These are phyloP conservation scores for Prunus mira DNA, from an alignment of 306 rosid species.

Conservation along the genomic window DNA sequence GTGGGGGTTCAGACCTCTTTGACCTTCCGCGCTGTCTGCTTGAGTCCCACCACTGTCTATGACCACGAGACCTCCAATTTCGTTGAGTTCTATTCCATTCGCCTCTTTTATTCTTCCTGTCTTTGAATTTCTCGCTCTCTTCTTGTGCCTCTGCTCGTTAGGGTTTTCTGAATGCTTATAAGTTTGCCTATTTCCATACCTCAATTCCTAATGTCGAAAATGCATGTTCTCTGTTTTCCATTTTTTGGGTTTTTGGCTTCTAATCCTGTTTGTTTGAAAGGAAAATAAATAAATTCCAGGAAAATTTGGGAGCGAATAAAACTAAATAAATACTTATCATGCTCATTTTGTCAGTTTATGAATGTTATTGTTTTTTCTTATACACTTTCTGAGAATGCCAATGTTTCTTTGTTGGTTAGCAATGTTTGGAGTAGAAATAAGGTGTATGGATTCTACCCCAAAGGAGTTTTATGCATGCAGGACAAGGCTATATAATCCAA, in stretches of 20 bases:
- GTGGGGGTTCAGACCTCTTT: constrained; percentile 32
- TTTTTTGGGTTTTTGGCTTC: neutral
- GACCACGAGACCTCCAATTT: constrained; percentile 64
- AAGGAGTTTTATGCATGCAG: constrained; percentile 10
- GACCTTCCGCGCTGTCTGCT: constrained; percentile 29
- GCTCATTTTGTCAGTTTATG: neutral
- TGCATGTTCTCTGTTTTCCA: neutral
- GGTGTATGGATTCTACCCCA: constrained; percentile 59
- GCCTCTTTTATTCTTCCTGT: neutral
- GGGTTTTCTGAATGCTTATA: constrained; percentile 20
- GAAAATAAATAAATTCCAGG: neutral
- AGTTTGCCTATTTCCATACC: constrained; percentile 5
- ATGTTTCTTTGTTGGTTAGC: neutral
- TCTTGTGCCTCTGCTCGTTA: neutral
- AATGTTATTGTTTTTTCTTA: neutral
- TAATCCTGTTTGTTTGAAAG: constrained; percentile 7
- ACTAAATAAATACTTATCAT: neutral
- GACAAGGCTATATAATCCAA: too few species aligned
- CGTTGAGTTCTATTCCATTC: constrained; percentile 17
- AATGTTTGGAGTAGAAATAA: constrained; percentile 43
- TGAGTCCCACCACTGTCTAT: constrained; percentile 38
- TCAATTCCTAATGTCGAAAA: neutral
- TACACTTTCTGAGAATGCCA: neutral
- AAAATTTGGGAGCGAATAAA: neutral
- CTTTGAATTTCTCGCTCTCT: constrained; percentile 4